Conservation (phyloP, 176 grass and related monocot genomes). For the Raddia distichophylla region DNA sequence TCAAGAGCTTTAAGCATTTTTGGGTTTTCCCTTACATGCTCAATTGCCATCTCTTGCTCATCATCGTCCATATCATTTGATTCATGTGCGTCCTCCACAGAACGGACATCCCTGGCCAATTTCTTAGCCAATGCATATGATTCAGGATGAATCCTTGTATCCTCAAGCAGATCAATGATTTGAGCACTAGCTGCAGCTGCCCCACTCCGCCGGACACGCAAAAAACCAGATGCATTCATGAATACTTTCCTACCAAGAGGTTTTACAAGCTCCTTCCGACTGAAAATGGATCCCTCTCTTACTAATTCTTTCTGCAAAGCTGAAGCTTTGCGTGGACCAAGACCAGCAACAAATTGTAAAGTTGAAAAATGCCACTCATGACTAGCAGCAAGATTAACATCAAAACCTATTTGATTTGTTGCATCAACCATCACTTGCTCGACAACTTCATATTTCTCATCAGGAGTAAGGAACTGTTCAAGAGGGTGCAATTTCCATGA, state of each 20-base stretch:
- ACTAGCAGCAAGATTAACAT: slow-evolving; percentile 94
- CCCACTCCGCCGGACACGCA: slow-evolving; percentile 78
- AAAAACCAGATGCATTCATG: slow-evolving; percentile 87
- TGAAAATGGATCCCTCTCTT: slow-evolving; percentile 82
- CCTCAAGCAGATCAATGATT: slow-evolving; percentile 92
- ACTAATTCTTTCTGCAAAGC: slow-evolving; percentile 86
- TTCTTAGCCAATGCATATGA: slow-evolving; percentile 87
- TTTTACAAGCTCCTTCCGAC: slow-evolving; percentile 81
- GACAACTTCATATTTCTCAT: slow-evolving; percentile 93
- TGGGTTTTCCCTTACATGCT: slow-evolving; percentile 66
- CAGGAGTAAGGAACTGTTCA: slow-evolving; percentile 86
- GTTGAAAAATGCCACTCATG: slow-evolving; percentile 99
- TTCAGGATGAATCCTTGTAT: slow-evolving; percentile 99
- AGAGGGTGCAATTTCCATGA: slow-evolving; percentile 91
- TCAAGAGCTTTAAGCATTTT: slow-evolving; percentile 30
- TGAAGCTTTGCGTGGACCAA: slow-evolving; percentile 88
- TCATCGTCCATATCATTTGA: slow-evolving; percentile 80
- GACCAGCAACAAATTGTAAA: slow-evolving; percentile 84
- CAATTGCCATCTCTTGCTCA: slow-evolving; percentile 85
- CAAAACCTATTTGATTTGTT: slow-evolving; percentile 87
- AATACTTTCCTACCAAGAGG: slow-evolving; percentile 89
- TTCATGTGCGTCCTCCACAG: slow-evolving; percentile 54
- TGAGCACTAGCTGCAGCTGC: slow-evolving; percentile 74
- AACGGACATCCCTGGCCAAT: slow-evolving; percentile 82
- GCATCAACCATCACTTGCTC: slow-evolving; percentile 98